Evolutionary conservation across 1,139 yeast species (phyloP).

Genomic region (Pneumocystis murina): DNA sequence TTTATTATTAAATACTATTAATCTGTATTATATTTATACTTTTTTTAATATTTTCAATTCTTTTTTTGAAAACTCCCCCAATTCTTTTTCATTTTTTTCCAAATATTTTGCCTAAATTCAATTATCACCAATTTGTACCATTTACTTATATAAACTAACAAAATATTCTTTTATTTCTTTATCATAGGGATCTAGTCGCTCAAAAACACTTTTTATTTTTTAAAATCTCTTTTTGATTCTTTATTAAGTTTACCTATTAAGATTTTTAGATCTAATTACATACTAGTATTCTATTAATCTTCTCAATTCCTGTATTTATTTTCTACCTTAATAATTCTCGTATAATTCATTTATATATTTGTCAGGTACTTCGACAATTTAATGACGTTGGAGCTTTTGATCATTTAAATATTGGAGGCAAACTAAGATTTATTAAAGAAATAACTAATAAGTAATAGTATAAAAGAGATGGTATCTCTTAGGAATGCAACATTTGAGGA

Average conservation of each 20-base stretch:
- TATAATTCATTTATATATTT: too few species aligned
- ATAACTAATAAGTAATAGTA: neutral
- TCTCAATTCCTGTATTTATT: too few species aligned
- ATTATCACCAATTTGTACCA: neutral
- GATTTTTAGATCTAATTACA: neutral
- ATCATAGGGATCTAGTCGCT: neutral
- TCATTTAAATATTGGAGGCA: too few species aligned
- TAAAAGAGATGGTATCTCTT: neutral
- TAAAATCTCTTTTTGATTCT: neutral
- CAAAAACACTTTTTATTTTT: neutral
- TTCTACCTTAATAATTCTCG: neutral
- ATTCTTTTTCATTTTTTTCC: neutral
- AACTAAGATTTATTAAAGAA: neutral
- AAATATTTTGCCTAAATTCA: neutral
- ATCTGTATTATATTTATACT: neutral
- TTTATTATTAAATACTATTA: neutral
- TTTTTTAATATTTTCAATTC: neutral
- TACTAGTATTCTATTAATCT: neutral
- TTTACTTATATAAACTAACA: neutral
- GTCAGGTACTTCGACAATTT: too few species aligned
- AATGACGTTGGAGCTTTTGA: too few species aligned
- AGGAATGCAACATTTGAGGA: conserved; percentile 41
- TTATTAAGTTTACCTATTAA: neutral
- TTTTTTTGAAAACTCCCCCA: neutral
- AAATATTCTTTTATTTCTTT: neutral